Base-by-base conservation (phyloP, 495 filamentous ascomycete species). In the Penicillium bovifimosum region DNA sequence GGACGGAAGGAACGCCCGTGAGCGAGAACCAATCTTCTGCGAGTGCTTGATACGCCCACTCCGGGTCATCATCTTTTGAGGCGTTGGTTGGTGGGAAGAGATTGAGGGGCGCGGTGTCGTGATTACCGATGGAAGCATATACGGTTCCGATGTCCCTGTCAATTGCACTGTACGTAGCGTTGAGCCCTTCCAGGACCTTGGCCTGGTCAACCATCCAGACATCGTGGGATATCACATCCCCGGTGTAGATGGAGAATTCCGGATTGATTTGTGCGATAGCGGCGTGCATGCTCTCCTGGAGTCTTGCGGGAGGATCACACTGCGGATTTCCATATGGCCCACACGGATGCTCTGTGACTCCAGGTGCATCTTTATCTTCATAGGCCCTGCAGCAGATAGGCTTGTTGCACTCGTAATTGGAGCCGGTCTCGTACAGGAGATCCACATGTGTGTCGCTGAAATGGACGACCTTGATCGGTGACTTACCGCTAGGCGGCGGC, bases 391-490 rank as follows among this genome's bases (percentile, higher is more conserved):
- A 83, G 58, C 80, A 83, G 53, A 83, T 79, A 8, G 74, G 76
- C 54, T 80, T 80, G 17, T 75, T 66, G 55, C 78, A 82, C 47
- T 76, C 67, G 28, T 72, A 72, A 56, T 62, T 80, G 5, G 78
- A 64, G 2, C 78, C 80, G 5, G 64, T 60, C 17, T 72, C 73
- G 54, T 82, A 82, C 32, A 61, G 67, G 0, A 69, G 68, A 53
- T 82, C 80, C 41, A 81, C 65, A 52, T 82, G 80, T 8, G 78
- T 79, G 54, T 82, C 80, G 24, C 72, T 79, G 61, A 77, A 77
- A 53, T 82, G 80, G 11, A 79, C 78, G 10, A 82, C 66, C 24
- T 74, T 64, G 56, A 81, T 57, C 11, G 79, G 73, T 16, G 65
- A 52, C 54, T 74, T 47, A 0, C 76, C 69, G 42, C 77, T 80